Evolutionary conservation across 2,329 filamentous ascomycete genomes (phyloP), one percentile per base, ranked within the genome.

Genomic region (Hawksworthiomyces lignivorus): DNA sequence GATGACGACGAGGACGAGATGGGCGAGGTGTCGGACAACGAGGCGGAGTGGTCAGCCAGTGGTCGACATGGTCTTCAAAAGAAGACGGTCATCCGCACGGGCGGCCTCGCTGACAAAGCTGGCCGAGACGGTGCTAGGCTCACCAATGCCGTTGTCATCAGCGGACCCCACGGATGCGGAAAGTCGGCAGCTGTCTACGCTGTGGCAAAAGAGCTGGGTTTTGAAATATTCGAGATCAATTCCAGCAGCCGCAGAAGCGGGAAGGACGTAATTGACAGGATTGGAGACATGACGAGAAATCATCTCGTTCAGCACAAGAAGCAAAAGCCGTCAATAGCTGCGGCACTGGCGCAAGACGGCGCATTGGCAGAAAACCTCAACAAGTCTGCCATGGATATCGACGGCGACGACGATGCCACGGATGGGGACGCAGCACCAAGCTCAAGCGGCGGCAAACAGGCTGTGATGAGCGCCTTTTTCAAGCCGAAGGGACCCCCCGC

Each of bases 281-380:
- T 98, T 33, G 94, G 92, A 30, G 88, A 98, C 61, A 97, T 98
- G 90, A 92, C 88, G 4, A 82, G 82, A 47, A 97, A 98, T 54
- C 92, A 98, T 61, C 73, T 95, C 2, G 90, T 98, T 17, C 70
- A 71, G 41, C 69, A 66, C 36, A 67, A 68, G 44, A 66, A 63
- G n/a, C 43, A 41, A 36, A 40, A 38, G 31, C 35, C 26, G 15
- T 28, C 17, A 14, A 18, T 22, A 17, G 19, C 15, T 2, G 21
- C 15, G 27, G 17, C n/a, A 11, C 12, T 4, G 11, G 36, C 21
- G 10, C 32, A 15, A 2, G 22, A 14, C 18, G 52, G 56, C 14
- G 55, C 59, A 10, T 54, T 57, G 17, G 58, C 60, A 8, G 56
- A 61, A 17, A 48, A 54, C 5, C 60, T 68, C 30, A 64, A 76